Evolutionary conservation across 2,329 filamentous ascomycete genomes (phyloP).

Genomic region (Cryoendolithus antarcticus): DNA sequence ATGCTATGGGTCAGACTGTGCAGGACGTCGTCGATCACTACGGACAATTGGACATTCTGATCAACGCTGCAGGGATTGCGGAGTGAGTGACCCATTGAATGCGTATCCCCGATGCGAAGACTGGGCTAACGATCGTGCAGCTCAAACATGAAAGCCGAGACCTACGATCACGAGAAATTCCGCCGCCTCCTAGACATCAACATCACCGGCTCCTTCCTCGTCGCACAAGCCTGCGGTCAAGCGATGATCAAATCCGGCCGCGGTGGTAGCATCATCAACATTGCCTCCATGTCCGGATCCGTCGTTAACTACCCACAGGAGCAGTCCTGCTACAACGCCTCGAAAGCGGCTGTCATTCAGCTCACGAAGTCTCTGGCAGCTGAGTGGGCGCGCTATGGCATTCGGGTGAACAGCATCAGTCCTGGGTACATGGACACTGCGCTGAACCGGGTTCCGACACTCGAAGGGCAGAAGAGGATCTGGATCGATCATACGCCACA

Average conservation of each 20-base stretch:
- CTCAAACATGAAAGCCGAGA: slow-evolving; percentile 73
- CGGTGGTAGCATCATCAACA: slow-evolving; percentile 61
- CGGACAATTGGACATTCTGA: slow-evolving; percentile 59
- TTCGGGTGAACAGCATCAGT: slow-evolving; percentile 74
- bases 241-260: slow-evolving; percentile 59
- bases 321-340: slow-evolving; percentile 73
- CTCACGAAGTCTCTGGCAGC: slow-evolving; percentile 69
- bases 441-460: slow-evolving; percentile 63
- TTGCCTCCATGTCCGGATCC: slow-evolving; percentile 50
- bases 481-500: slow-evolving; percentile 65
- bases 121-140: slow-evolving; percentile 21
- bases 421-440: slow-evolving; percentile 82
- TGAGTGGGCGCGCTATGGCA: slow-evolving; percentile 71
- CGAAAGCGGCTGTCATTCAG: slow-evolving; percentile 68
- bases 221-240: slow-evolving; percentile 45
- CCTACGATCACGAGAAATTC: slow-evolving; percentile 65
- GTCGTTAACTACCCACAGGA: slow-evolving; percentile 50
- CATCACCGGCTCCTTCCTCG: slow-evolving; percentile 65
- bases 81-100: slow-evolving; percentile 37
- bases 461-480: slow-evolving; percentile 72
- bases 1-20: slow-evolving; percentile 57
- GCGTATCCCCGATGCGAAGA: not conserved
- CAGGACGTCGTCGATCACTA: slow-evolving; percentile 53
- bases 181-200: slow-evolving; percentile 72
- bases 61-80: slow-evolving; percentile 70